These are phyloP conservation scores for Antonospora locustae DNA, from an alignment of 371 early-diverging fungal species.

Conservation along the genomic window DNA sequence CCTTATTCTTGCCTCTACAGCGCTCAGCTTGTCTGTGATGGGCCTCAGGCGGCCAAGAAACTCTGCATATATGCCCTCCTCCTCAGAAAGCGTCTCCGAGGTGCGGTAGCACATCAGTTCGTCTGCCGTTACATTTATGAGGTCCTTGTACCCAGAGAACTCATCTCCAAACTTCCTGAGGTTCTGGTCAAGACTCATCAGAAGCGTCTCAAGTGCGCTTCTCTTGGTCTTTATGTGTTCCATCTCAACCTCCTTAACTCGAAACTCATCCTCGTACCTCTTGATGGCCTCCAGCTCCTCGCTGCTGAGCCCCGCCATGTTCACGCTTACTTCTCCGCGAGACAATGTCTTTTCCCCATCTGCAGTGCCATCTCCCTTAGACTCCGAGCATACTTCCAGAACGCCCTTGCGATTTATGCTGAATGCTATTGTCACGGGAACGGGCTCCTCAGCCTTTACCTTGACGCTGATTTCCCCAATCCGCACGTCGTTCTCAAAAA, in stretches of 20 bases:
- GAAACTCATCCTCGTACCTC: not conserved
- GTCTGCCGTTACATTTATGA: no score
- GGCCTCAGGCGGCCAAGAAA: no score
- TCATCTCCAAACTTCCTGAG: no score
- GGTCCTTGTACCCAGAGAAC: no score
- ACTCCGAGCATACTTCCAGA: constrained; percentile 21
- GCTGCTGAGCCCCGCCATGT: not conserved
- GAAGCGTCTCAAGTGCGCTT: no score
- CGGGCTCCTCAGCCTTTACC: constrained; percentile 17
- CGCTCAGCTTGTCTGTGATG: no score
- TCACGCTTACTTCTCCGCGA: not conserved
- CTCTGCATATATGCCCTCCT: no score
- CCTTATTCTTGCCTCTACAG: not conserved
- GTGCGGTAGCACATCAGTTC: no score
- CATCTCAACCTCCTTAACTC: not conserved
- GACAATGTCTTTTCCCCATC: not conserved
- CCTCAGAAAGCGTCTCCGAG: no score
- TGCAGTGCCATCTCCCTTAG: not conserved
- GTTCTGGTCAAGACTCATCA: no score
- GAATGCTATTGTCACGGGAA: constrained; percentile 21
- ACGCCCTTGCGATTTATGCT: constrained; percentile 21
- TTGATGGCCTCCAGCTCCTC: constrained; percentile 8
- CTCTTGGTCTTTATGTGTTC: not conserved
- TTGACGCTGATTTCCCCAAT: constrained; percentile 24
- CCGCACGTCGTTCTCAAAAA: constrained; percentile 27